Evolutionary conservation across 495 filamentous ascomycete species (phyloP).

Genomic region (Aspergillus ostianus): DNA sequence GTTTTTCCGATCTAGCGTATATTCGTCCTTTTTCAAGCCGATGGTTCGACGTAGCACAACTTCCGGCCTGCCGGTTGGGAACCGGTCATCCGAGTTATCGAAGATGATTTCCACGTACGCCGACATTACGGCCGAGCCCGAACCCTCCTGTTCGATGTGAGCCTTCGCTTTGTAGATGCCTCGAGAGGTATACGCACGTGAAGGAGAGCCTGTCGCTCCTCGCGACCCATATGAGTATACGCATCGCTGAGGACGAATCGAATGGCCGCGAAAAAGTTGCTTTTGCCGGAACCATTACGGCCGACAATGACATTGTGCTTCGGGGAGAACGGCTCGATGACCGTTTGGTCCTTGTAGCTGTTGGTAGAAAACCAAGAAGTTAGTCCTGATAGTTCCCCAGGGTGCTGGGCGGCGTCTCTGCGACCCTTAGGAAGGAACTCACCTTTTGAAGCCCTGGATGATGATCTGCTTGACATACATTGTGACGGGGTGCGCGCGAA

Average conservation of each 20-base stretch:
- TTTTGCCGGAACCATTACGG: slow-evolving; percentile 98
- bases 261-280: slow-evolving; percentile 99
- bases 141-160: slow-evolving; percentile 67
- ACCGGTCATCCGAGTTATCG: slow-evolving; percentile 95
- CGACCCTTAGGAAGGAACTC: slow-evolving; percentile 18
- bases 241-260: slow-evolving; percentile 98
- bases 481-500: slow-evolving; percentile 42
- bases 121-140: slow-evolving; percentile 96
- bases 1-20: slow-evolving; percentile 93
- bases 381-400: background rate
- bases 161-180: background rate
- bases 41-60: slow-evolving; percentile 90
- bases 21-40: slow-evolving; percentile 97
- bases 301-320: slow-evolving; percentile 99
- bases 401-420: background rate
- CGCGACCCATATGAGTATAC: slow-evolving; percentile 92
- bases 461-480: slow-evolving; percentile 99
- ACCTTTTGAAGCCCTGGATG: slow-evolving; percentile 99
- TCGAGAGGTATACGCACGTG: slow-evolving; percentile 53
- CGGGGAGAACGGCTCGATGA: slow-evolving; percentile 96
- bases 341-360: slow-evolving; percentile 99
- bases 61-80: slow-evolving; percentile 89
- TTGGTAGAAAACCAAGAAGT: background rate
- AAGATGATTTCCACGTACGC: slow-evolving; percentile 99
- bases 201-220: slow-evolving; percentile 91